These are phyloP conservation scores for Fusarium bulbicola DNA, from an alignment of 2,329 filamentous ascomycete species.

Conservation along the genomic window DNA sequence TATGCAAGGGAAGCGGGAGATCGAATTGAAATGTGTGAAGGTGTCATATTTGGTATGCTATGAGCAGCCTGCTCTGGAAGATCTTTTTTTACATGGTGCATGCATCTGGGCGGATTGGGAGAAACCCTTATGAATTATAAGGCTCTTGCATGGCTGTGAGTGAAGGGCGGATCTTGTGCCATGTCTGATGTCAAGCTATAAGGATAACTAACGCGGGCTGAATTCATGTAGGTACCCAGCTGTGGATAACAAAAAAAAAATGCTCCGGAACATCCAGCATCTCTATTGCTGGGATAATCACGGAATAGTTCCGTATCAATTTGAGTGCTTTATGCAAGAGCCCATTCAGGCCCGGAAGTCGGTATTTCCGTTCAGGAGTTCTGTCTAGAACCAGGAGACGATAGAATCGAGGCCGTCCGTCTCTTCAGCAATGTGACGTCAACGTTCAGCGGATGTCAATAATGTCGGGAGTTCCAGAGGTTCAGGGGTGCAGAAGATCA, in stretches of 20 bases:
- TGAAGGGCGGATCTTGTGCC: background rate
- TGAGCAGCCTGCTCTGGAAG: background rate
- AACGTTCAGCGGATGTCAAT: slow-evolving; percentile 1
- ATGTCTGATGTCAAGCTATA: background rate
- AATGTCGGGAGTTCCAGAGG: background rate
- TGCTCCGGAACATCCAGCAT: background rate
- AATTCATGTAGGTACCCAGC: background rate
- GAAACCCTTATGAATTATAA: background rate
- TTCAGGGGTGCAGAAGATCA: background rate
- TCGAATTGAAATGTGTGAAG: slow-evolving; percentile 7
- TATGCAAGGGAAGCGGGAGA: slow-evolving; percentile 26
- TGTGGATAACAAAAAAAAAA: background rate
- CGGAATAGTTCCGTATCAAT: background rate
- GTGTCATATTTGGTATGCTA: slow-evolving; percentile 7
- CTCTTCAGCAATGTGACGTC: slow-evolving; percentile 20
- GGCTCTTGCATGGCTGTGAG: background rate
- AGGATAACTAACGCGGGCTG: background rate
- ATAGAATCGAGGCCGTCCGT: background rate
- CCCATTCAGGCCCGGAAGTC: background rate
- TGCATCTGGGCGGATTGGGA: background rate
- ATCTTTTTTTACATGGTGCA: background rate
- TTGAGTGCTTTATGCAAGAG: slow-evolving; percentile 6
- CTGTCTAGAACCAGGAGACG: background rate
- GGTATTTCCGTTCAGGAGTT: background rate
- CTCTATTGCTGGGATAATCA: background rate